Conservation (phyloP, 306 rosid species). For the Citrullus colocynthis region DNA sequence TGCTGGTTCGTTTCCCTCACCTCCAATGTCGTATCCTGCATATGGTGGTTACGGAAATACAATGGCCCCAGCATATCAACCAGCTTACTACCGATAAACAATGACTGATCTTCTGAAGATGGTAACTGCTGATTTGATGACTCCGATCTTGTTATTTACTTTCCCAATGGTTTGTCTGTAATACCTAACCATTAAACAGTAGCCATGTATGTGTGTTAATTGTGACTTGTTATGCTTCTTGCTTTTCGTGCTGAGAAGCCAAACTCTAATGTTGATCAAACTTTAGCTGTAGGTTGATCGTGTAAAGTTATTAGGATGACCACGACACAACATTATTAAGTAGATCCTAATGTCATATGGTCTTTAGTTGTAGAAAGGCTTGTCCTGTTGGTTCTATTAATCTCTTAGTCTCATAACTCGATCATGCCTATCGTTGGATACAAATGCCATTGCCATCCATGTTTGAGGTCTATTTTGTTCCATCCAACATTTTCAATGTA, state of each 20-base stretch:
- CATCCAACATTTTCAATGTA: not conserved
- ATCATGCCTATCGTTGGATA: constrained; percentile 24
- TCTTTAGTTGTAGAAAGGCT: constrained; percentile 52
- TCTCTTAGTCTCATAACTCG: constrained; percentile 6
- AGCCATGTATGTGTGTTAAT: constrained; percentile 89
- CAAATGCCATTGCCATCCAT: constrained; percentile 14
- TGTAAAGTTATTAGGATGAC: constrained; percentile 92
- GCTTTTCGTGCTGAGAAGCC: constrained; percentile 58
- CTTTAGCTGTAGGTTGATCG: constrained; percentile 80
- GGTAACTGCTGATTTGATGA: constrained; percentile 98
- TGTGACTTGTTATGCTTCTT: constrained; percentile 59
- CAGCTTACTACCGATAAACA: constrained; percentile 99
- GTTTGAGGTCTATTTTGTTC: not conserved
- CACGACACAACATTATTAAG: constrained; percentile 40
- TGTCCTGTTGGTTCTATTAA: constrained; percentile 20
- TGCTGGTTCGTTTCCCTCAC: constrained; percentile 56
- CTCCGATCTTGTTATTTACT: constrained; percentile 52
- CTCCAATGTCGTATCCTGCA: constrained; percentile 85
- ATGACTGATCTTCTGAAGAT: constrained; percentile 50
- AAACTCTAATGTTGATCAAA: constrained; percentile 85
- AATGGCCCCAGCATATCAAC: constrained; percentile 95
- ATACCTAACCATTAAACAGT: constrained; percentile 98
- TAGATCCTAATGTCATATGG: constrained; percentile 34
- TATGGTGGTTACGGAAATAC: constrained; percentile 81
- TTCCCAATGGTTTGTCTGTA: constrained; percentile 78